Percentiles rank a stretch among this genome's conserved stretches.
These are phyloP conservation scores for Debaryomyces psychrophilus DNA, from an alignment of 1,139 yeast genomes.

Conservation along the genomic window DNA sequence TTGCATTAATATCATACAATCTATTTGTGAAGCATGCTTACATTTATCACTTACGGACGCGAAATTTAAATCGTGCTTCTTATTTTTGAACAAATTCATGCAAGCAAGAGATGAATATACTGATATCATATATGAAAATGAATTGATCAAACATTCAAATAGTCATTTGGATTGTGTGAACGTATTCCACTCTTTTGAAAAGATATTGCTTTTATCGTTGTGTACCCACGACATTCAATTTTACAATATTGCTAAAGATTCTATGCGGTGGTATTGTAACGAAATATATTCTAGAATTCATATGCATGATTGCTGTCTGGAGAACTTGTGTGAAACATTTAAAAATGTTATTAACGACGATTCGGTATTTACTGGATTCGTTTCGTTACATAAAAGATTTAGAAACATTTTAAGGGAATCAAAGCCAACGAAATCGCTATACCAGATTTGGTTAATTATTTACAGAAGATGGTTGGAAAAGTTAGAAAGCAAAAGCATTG, in stretches of 20 bases:
- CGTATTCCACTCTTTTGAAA: constrained; percentile 41
- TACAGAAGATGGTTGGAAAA: constrained; percentile 56
- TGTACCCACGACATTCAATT: constrained; percentile 63
- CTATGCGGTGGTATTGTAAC: constrained; percentile 48
- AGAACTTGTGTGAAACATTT: constrained; percentile 49
- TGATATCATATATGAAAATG: constrained; percentile 26
- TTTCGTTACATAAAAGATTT: constrained; percentile 73
- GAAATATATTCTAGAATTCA: constrained; percentile 30
- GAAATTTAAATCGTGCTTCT: constrained; percentile 42
- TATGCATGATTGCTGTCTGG: constrained; percentile 15
- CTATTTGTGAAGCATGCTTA: constrained; percentile 43
- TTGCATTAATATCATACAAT: constrained; percentile 37
- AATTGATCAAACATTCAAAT: constrained; percentile 19
- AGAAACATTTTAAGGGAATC: constrained; percentile 59
- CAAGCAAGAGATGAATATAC: constrained; percentile 26
- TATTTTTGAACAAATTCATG: constrained; percentile 38
- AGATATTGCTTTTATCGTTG: constrained; percentile 50
- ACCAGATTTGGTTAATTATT: constrained; percentile 63
- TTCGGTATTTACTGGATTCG: constrained; percentile 70
- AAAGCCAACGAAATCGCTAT: constrained; percentile 60
- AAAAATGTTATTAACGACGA: constrained; percentile 56
- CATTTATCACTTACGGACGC: constrained; percentile 39
- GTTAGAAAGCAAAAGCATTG: constrained; percentile 26
- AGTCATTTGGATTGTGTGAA: constrained; percentile 22
- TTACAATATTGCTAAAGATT: constrained; percentile 53